These are phyloP conservation scores for Tricholoma furcatifolium DNA, from an alignment of 768 basidiomycete species.

Conservation along the genomic window DNA sequence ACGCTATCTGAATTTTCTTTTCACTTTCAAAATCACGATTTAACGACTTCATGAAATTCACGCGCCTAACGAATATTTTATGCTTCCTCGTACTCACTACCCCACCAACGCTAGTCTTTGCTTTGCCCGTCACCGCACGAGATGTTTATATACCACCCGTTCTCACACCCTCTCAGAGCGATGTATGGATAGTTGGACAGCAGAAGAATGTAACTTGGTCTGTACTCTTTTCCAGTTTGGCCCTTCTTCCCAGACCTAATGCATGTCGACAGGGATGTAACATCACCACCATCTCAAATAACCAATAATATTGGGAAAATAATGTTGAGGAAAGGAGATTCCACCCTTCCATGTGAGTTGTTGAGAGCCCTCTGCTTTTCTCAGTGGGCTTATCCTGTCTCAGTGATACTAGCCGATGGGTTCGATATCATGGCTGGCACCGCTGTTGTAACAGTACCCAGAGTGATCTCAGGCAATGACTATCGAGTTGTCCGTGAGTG, in stretches of 20 bases:
- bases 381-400: not conserved
- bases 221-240: not conserved
- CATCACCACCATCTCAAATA: slow-evolving; percentile 24
- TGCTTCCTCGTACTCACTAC: slow-evolving; percentile 4
- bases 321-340: slow-evolving; percentile 21
- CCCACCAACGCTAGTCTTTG: not conserved
- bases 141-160: slow-evolving; percentile 41
- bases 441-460: slow-evolving; percentile 25
- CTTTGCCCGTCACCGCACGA: slow-evolving; percentile 12
- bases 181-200: slow-evolving; percentile 34
- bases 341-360: slow-evolving; percentile 22
- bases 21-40: not conserved
- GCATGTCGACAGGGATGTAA: slow-evolving; percentile 26
- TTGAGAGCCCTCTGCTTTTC: not conserved
- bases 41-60: not conserved
- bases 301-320: slow-evolving; percentile 30
- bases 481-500: slow-evolving; percentile 33
- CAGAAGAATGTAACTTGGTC: slow-evolving; percentile 36
- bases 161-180: slow-evolving; percentile 23
- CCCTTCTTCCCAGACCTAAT: not conserved
- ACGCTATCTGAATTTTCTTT: not conserved
- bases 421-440: slow-evolving; percentile 29
- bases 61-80: not conserved
- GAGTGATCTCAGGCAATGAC: slow-evolving; percentile 22
- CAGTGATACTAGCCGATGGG: slow-evolving; percentile 23